Base-by-base conservation (phyloP, 164 flowering plant species). In the Echeveria elegans region DNA sequence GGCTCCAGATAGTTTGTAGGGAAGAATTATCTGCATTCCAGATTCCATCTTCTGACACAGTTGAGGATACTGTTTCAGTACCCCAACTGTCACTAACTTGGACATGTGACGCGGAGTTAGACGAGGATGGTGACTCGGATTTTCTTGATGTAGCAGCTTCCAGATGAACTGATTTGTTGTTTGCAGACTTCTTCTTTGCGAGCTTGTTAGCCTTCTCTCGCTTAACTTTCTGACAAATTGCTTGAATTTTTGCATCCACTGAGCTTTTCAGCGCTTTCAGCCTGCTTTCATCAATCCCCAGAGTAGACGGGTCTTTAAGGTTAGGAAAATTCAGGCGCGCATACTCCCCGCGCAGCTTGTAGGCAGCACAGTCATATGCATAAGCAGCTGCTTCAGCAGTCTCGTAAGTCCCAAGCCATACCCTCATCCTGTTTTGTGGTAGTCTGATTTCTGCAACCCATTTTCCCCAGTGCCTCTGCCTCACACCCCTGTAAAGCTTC, bases 391-490 rank as follows among this genome's bases (percentile, higher is more conserved):
- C 85, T 68, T 94, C 97, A 1, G 98, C 88, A 0, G 91, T 74
- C 15, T 88, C 90, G 67, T 85, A 91, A n/a, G 98, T 94, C 1
- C 97, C 98, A 41, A 94, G 68, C 98, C 98, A 94, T 5, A 91
- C 95, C 47, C 98, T 75, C 81, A 81, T 82, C 68, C 97, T 77
- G 73, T 86, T 94, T 73, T 91, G 97, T 0, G 98, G 97, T 1
- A 94, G 89, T 47, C 98, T 79, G 11, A 94, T 94, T 72, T 94
- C 97, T 6, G 98, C 98, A 18, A 94, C 98, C 98, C 98, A 94
- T 76, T 94, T 94, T 0, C 98, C 98, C 98, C 97, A 91, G 41
- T 94, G 96, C 72, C 98, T 88, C 83, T 94, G 97, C 73, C 98
- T 81, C 72, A 94, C 98, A 41, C 98, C 98, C 63, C 98, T 84